Conservation (phyloP, 441 rosid genomes). For the Syzygium syzygioides region DNA sequence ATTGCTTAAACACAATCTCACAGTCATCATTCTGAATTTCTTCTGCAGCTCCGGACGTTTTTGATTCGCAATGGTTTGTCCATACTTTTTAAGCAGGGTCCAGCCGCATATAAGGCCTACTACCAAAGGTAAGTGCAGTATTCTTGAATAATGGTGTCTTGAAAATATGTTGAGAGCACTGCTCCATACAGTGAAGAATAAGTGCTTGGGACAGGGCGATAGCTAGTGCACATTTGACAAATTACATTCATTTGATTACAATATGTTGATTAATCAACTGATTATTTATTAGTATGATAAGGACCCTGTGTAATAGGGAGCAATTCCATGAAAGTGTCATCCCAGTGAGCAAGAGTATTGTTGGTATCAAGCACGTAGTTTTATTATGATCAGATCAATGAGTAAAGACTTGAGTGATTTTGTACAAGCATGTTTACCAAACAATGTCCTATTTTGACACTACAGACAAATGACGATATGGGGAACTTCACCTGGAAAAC, state of each 20-base stretch:
- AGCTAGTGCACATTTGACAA: not conserved
- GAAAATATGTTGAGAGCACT: not conserved
- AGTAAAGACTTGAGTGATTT: not conserved
- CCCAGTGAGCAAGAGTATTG: not conserved
- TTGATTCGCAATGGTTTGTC: slow-evolving; percentile 95
- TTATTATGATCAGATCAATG: not conserved
- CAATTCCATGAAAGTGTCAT: not conserved
- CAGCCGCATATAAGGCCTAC: slow-evolving; percentile 75
- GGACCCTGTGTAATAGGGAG: not conserved
- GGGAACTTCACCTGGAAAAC: slow-evolving; percentile 85
- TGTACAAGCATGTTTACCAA: not conserved
- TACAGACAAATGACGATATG: slow-evolving; percentile 89
- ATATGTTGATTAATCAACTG: not conserved
- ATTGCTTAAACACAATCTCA: not conserved
- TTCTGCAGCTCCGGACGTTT: slow-evolving; percentile 80
- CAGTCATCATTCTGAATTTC: not conserved
- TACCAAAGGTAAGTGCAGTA: slow-evolving; percentile 49
- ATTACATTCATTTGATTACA: not conserved
- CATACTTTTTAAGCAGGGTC: slow-evolving; percentile 82
- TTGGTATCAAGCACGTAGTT: not conserved
- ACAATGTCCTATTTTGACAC: not conserved
- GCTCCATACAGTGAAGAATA: not conserved
- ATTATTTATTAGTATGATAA: not conserved
- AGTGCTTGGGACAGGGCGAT: not conserved
- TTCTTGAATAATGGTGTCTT: not conserved